Percentiles rank a stretch among this genome's conserved stretches.
Conservation (phyloP, 768 basidiomycete genomes). For the Harrya chromipes region DNA sequence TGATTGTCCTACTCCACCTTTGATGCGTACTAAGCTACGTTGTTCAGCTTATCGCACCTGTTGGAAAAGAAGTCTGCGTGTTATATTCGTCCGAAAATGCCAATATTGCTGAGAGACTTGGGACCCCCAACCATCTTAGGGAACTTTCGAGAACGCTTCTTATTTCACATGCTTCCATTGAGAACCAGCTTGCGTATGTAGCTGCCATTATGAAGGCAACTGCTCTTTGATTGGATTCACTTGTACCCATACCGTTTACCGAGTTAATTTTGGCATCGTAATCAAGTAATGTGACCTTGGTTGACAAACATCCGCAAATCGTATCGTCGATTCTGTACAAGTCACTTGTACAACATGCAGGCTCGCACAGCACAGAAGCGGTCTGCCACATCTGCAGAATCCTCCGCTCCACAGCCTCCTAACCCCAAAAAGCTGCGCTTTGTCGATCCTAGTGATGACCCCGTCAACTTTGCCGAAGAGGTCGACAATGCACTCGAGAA, state of each 20-base stretch:
- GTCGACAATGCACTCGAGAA: conserved; percentile 73
- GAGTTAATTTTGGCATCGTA: background rate
- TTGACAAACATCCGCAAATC: conserved; percentile 23
- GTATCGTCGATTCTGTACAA: background rate
- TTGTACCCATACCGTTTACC: background rate
- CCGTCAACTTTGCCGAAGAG: conserved; percentile 71
- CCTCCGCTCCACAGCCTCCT: conserved; percentile 27
- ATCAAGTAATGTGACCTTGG: background rate
- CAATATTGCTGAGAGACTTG: conserved; percentile 46
- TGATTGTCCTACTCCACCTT: background rate
- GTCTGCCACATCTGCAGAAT: conserved; percentile 37
- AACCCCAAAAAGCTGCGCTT: conserved; percentile 72
- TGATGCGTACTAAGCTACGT: background rate
- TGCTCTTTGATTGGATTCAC: conserved; percentile 6
- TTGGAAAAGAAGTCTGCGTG: conserved; percentile 50
- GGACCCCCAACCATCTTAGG: conserved; percentile 44
- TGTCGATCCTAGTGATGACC: conserved; percentile 72
- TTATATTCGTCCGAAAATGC: conserved; percentile 55
- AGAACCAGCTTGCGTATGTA: conserved; percentile 58
- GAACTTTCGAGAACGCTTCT: conserved; percentile 45
- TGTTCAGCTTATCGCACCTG: conserved; percentile 54
- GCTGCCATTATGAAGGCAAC: conserved; percentile 41
- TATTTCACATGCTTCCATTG: conserved; percentile 55
- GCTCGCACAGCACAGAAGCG: conserved; percentile 42
- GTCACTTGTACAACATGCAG: conserved; percentile 27